phyloP scores from a whole-genome alignment of 495 filamentous ascomycete genomes.

The Neurospora sp. region DNA sequence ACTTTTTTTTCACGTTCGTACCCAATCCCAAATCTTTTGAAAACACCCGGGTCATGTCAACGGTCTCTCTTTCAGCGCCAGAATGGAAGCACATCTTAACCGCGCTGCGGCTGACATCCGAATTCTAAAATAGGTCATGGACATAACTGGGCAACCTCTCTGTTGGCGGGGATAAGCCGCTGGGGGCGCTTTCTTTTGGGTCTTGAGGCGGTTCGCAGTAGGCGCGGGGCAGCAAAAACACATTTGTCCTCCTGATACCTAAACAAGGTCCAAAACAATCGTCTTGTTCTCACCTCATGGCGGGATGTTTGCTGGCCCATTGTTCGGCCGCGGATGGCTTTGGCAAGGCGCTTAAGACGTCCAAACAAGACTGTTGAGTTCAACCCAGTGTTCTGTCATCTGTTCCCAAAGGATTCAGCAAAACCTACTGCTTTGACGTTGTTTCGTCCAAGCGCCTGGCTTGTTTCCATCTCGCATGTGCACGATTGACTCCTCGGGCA shows the following conservation, averaged over 20 bases:
- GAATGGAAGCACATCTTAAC: not conserved
- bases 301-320: not conserved
- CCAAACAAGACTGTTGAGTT: not conserved
- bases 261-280: not conserved
- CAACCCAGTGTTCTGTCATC: not conserved
- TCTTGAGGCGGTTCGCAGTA: not conserved
- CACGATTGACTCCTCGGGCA: not conserved
- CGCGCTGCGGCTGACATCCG: not conserved
- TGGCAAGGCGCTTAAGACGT: not conserved
- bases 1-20: too few species aligned
- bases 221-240: not conserved
- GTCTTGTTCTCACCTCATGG: not conserved
- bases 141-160: not conserved
- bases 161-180: not conserved
- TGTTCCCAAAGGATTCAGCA: not conserved
- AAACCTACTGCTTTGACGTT: not conserved
- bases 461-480: not conserved
- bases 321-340: not conserved
- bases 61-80: not conserved
- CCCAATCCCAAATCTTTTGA: not conserved
- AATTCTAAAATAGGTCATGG: not conserved
- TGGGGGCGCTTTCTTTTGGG: not conserved
- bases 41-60: not conserved
- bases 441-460: not conserved
- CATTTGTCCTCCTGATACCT: not conserved